Conservation (phyloP, 805 yeast species). For the Candida loeiensis region DNA sequence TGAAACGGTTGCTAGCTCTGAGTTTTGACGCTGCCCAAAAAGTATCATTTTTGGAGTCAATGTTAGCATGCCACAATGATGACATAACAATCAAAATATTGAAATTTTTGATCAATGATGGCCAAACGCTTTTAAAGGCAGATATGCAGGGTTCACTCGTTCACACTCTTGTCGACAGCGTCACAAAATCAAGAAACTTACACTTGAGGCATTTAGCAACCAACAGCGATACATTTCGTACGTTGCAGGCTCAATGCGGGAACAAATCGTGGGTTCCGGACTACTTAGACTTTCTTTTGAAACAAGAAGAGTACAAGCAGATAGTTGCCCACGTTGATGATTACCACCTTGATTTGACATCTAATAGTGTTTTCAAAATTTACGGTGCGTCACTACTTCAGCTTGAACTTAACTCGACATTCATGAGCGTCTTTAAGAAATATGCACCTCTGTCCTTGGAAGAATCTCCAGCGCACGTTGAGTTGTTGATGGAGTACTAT, state of each 20-base stretch:
- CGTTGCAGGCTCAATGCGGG: neutral
- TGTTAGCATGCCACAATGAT: constrained; percentile 23
- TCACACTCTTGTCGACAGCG: constrained; percentile 10
- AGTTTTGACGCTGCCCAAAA: constrained; percentile 11
- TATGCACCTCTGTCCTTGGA: constrained; percentile 14
- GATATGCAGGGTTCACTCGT: constrained; percentile 7
- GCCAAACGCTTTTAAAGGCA: neutral
- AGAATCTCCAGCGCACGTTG: constrained; percentile 15
- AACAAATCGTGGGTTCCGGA: constrained; percentile 8
- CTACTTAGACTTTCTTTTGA: neutral
- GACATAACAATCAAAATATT: constrained; percentile 22
- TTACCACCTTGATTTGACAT: constrained; percentile 5
- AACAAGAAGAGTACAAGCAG: constrained; percentile 1
- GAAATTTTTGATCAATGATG: constrained; percentile 14
- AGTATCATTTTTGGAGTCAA: constrained; percentile 11
- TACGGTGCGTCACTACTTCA: constrained; percentile 16
- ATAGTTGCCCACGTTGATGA: constrained; percentile 11
- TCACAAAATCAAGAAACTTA: constrained; percentile 15
- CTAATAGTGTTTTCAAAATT: constrained; percentile 2
- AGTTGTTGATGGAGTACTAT: constrained; percentile 23
- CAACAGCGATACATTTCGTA: neutral
- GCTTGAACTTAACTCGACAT: constrained; percentile 12
- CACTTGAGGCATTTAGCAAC: constrained; percentile 18
- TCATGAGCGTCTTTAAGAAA: constrained; percentile 17
- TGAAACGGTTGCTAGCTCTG: constrained; percentile 22